Conservation (phyloP, 2,329 filamentous ascomycete species). For the Rhynchosporium agropyri region DNA sequence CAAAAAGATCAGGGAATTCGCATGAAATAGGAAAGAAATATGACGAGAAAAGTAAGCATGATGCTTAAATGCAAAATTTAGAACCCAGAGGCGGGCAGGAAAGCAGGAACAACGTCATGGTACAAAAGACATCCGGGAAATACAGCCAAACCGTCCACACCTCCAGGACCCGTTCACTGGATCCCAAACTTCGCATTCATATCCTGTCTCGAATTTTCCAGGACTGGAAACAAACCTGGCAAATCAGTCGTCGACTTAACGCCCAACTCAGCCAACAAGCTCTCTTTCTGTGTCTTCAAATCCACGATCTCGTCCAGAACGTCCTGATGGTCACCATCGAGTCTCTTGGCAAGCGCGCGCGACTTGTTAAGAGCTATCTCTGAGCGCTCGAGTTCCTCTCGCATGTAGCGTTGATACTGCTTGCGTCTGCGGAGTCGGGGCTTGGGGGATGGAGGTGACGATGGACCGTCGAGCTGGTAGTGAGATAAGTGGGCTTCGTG, state of each 20-base stretch:
- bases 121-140: no score
- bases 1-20: no score
- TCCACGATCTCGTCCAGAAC: constrained; percentile 17
- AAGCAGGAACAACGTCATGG: no score
- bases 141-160: no score
- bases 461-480: background rate
- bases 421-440: background rate
- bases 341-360: constrained; percentile 2
- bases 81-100: no score
- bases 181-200: constrained; percentile 14
- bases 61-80: no score
- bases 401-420: constrained; percentile 20
- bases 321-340: constrained; percentile 15
- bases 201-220: background rate
- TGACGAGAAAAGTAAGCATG: no score
- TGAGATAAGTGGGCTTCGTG: background rate
- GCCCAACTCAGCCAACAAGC: constrained; percentile 12
- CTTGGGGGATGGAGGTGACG: background rate
- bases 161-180: background rate
- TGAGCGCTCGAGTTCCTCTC: constrained; percentile 14
- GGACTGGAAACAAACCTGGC: constrained; percentile 16
- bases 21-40: no score
- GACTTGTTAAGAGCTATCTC: background rate
- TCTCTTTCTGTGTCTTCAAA: constrained; percentile 10
- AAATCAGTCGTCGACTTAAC: constrained; percentile 11